Evolutionary conservation across 1,284 basidiomycete genomes (phyloP), one percentile per base, ranked within the genome.

Genomic region (Coniferiporia weirii): DNA sequence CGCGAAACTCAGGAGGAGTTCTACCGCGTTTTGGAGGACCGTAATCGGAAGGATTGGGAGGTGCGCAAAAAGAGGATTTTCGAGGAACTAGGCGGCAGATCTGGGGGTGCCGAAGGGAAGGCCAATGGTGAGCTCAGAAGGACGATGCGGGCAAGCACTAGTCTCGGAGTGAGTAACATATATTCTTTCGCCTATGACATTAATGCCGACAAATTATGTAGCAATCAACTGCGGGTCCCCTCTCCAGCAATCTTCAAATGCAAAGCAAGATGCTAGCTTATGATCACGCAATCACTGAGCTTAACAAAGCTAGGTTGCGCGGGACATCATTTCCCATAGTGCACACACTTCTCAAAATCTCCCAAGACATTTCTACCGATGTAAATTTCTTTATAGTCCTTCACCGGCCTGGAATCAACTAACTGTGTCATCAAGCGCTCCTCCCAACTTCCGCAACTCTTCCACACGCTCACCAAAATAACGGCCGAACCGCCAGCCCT

Each of bases 261-360:
- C 95, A 96, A 73, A 87, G 82, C 70, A 93, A 93, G 74, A 95
- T 96, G 93, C 91, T 95, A 84, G 86, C 85, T n/a, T 98, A 96
- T 70, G 91, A 93, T 72, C 83, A 84, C 58, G 85, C 91, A 35
- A 77, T 96, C 46, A 74, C 80, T 15, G 83, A 89, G 36, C 73
- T 94, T 51, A 95, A 93, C 70, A 75, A 82, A 51, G 81, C 90
- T 6, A 77, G 92, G 49, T 75, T 88, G 13, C 81, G 85, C 15
- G 87, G 83, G 5, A 84, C 79, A 7, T 87, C 89, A 0, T 93
- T 82, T 68, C 89, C 89, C 2, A 77, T 93, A 58, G 73, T 93
- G 4, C 87, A 91, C 64, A 74, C 83, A 0, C 76, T 93, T 46
- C 79, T 83, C 54, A 79, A 85, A 62, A 87, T 85, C 4, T 82